phyloP scores from a whole-genome alignment of 352 stramenopile genomes.

The Phytophthora sp. region DNA sequence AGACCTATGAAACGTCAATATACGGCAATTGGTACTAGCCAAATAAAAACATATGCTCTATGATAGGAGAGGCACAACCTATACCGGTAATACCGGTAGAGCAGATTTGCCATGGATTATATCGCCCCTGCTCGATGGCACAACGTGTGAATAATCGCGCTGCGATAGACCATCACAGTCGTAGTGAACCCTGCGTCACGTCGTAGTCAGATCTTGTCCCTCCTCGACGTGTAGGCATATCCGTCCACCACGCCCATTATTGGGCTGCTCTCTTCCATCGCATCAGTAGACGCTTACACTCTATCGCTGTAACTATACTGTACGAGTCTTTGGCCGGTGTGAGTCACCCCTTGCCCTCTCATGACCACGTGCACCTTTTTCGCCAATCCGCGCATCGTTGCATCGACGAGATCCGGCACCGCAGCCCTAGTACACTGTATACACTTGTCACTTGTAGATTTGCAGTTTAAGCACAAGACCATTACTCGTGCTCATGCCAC shows the following conservation, averaged over 20 bases:
- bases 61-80: neutral
- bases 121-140: no score
- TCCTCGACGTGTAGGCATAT: neutral
- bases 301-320: no score
- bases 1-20: neutral
- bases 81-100: no score
- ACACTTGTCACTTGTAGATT: conserved; percentile 31
- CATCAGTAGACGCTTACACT: conserved; percentile 1
- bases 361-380: conserved; percentile 25
- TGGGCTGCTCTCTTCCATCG: neutral
- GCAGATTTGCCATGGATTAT: no score
- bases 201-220: conserved; percentile 28
- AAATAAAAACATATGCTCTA: neutral
- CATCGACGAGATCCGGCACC: conserved; percentile 4
- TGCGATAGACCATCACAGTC: conserved; percentile 10
- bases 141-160: no score
- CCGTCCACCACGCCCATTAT: conserved; percentile 3
- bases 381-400: conserved; percentile 21
- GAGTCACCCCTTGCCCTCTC: neutral
- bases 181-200: conserved; percentile 14
- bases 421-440: neutral
- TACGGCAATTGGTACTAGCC: neutral
- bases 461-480: conserved; percentile 18
- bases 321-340: neutral
- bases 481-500: conserved; percentile 25